Evolutionary conservation across 2,329 filamentous ascomycete species (phyloP).

Genomic region (Dactylonectria macrodidyma): DNA sequence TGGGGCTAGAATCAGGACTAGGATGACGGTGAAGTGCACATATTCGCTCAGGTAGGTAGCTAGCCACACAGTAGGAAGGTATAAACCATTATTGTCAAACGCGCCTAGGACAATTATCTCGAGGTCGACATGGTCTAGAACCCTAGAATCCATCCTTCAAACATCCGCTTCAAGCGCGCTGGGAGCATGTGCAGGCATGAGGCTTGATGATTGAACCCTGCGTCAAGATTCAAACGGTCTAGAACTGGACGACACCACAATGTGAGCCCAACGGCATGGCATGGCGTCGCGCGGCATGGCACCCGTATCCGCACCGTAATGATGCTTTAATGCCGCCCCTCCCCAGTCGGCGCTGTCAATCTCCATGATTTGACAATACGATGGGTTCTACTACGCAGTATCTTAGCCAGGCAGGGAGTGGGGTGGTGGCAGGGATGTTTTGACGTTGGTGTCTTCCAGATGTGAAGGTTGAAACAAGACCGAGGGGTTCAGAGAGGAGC

Average conservation of each 20-base stretch:
- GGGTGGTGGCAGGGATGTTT: background rate
- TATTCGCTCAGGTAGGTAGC: conserved; percentile 9
- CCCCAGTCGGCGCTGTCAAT: background rate
- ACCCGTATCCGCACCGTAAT: conserved; percentile 17
- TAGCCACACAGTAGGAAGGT: background rate
- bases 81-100: background rate
- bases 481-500: background rate
- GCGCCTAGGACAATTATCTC: background rate
- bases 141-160: background rate
- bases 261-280: conserved; percentile 4
- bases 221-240: background rate
- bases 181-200: background rate
- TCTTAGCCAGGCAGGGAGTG: background rate
- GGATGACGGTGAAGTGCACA: conserved; percentile 5
- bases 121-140: conserved; percentile 13
- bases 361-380: background rate
- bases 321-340: conserved; percentile 21
- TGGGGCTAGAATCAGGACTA: background rate
- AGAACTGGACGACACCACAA: background rate
- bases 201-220: background rate
- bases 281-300: conserved; percentile 14
- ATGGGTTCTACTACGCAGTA: background rate
- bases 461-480: background rate
- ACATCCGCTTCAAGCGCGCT: conserved; percentile 12
- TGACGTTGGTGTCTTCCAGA: conserved; percentile 5